Conservation (phyloP, 2,329 filamentous ascomycete genomes). For the Hypoxylon sp. region DNA sequence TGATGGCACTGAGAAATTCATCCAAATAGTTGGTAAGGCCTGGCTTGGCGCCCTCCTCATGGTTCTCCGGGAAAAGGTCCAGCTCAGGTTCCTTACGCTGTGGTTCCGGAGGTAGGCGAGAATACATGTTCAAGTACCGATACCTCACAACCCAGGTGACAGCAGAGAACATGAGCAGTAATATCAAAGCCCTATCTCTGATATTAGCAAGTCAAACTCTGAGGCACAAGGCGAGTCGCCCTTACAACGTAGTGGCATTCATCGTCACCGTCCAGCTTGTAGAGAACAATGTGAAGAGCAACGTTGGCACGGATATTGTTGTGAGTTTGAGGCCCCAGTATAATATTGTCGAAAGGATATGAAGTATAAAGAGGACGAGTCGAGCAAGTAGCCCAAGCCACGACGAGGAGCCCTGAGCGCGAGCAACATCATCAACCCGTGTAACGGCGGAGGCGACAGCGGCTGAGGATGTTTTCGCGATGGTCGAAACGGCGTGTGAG, state of each 20-base stretch:
- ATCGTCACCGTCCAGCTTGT: slow-evolving; percentile 95
- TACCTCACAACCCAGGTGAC: slow-evolving; percentile 96
- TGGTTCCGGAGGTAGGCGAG: slow-evolving; percentile 90
- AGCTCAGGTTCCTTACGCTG: slow-evolving; percentile 96
- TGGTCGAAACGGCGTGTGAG: slow-evolving; percentile 48
- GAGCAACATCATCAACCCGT: slow-evolving; percentile 47
- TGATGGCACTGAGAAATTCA: slow-evolving; percentile 98
- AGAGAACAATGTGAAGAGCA: slow-evolving; percentile 74
- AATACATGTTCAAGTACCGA: slow-evolving; percentile 97
- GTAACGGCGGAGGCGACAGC: slow-evolving; percentile 47
- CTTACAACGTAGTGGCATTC: slow-evolving; percentile 96
- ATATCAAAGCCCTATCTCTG: slow-evolving; percentile 61
- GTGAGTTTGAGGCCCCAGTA: slow-evolving; percentile 89
- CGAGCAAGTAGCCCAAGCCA: slow-evolving; percentile 72
- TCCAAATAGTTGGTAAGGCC: slow-evolving; percentile 97
- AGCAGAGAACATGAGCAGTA: slow-evolving; percentile 87
- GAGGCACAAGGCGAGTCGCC: slow-evolving; percentile 23
- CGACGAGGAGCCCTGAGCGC: slow-evolving; percentile 56
- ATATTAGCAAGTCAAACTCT: slow-evolving; percentile 58
- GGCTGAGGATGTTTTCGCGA: slow-evolving; percentile 47
- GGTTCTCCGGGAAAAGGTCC: slow-evolving; percentile 93
- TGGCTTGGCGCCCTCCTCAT: slow-evolving; percentile 90
- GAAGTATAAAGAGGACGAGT: slow-evolving; percentile 68
- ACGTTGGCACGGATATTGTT: slow-evolving; percentile 89
- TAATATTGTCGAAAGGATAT: slow-evolving; percentile 69